Conservation (phyloP, 2,329 filamentous ascomycete species). For the Cytospora leucostoma region DNA sequence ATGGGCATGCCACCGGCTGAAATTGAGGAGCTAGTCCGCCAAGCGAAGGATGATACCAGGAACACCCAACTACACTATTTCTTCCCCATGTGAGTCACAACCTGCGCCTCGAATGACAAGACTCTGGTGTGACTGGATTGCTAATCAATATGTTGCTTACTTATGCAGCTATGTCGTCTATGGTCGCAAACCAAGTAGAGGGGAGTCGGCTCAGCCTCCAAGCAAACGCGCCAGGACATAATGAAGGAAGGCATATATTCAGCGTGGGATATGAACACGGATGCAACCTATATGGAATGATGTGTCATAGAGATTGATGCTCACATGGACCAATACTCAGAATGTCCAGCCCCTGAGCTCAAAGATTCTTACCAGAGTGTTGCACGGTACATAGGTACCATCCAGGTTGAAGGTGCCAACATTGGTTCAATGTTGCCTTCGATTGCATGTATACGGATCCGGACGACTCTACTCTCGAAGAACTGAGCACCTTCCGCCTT, state of each 20-base stretch:
- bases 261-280: no score
- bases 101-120: neutral
- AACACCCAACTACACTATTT: conserved; percentile 33
- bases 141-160: neutral
- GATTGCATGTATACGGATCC: no score
- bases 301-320: neutral
- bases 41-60: conserved; percentile 30
- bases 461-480: no score
- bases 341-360: no score
- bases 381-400: no score
- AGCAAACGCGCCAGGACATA: conserved; percentile 9
- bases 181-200: conserved; percentile 21
- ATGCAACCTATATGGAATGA: neutral
- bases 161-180: conserved; percentile 31
- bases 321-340: no score
- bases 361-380: no score
- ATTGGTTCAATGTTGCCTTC: no score
- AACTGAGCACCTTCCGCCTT: no score
- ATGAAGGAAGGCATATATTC: no score
- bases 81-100: conserved; percentile 29
- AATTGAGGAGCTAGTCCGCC: conserved; percentile 33
- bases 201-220: conserved; percentile 16
- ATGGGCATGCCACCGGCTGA: conserved; percentile 34
- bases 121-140: neutral
- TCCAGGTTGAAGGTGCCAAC: no score